Percentiles rank a stretch among this genome's conserved stretches.
These are phyloP conservation scores for Botrytis squamosa DNA, from an alignment of 2,329 filamentous ascomycete species.

Conservation along the genomic window DNA sequence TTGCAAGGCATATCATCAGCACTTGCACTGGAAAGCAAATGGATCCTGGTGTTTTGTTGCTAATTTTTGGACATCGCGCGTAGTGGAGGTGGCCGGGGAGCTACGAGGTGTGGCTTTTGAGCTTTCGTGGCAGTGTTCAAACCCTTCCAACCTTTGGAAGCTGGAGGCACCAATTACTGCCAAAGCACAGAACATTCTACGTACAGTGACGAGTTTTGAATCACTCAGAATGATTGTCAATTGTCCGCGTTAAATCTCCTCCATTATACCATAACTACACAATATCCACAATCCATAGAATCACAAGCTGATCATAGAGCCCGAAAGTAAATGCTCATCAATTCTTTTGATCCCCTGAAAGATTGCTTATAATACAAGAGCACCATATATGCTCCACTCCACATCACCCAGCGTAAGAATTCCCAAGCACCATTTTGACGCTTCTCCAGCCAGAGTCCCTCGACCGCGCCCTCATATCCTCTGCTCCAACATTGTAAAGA, in stretches of 20 bases:
- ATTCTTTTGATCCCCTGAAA: constrained; percentile 19
- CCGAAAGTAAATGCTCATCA: constrained; percentile 9
- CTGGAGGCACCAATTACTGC: neutral
- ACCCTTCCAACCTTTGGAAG: too few species aligned
- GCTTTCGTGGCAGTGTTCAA: neutral
- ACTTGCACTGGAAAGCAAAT: neutral
- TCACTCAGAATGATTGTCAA: neutral
- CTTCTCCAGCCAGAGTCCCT: neutral
- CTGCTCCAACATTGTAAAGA: constrained; percentile 11
- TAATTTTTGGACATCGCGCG: neutral
- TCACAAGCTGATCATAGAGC: neutral
- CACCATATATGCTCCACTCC: constrained; percentile 7
- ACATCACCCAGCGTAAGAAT: neutral
- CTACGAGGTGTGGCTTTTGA: neutral
- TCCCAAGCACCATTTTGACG: constrained; percentile 7
- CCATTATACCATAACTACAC: neutral
- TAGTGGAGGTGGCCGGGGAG: neutral
- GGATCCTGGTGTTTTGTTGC: neutral
- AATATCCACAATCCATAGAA: constrained; percentile 1
- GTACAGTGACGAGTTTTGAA: neutral
- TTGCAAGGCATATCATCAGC: neutral
- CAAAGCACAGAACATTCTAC: neutral
- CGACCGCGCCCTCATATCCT: constrained; percentile 3
- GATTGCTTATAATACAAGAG: constrained; percentile 22
- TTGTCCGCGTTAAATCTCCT: neutral